Evolutionary conservation across 352 stramenopile genomes (phyloP).

Genomic region (Globisporangium alternatum): DNA sequence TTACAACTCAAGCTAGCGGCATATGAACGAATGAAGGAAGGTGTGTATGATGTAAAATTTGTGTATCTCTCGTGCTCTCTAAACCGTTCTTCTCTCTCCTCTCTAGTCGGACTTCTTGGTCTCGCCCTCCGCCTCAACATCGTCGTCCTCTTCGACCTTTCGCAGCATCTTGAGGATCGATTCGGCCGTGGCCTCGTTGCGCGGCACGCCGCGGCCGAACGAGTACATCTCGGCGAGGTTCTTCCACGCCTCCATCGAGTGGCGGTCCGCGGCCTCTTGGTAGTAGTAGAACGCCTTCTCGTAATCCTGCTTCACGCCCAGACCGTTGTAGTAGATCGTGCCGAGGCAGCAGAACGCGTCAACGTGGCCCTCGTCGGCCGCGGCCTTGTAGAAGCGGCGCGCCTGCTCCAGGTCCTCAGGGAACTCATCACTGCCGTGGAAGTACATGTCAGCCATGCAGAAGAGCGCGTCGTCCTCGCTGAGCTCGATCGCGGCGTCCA

Average conservation of each 20-base stretch:
- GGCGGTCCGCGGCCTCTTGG: constrained; percentile 75
- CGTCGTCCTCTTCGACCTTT: constrained; percentile 14
- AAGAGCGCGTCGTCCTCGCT: constrained; percentile 75
- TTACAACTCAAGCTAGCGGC: background rate
- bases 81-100: background rate
- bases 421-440: constrained; percentile 77
- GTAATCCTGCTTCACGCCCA: constrained; percentile 67
- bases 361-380: constrained; percentile 60
- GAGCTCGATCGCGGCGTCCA: constrained; percentile 59
- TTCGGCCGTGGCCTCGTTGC: constrained; percentile 74
- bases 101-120: constrained; percentile 5
- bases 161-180: constrained; percentile 85
- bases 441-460: constrained; percentile 87
- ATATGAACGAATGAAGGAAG: background rate
- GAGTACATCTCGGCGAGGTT: constrained; percentile 88
- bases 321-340: constrained; percentile 74
- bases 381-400: constrained; percentile 61
- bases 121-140: background rate
- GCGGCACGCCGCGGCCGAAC: constrained; percentile 64
- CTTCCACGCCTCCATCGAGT: constrained; percentile 87
- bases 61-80: background rate
- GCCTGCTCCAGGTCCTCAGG: constrained; percentile 68
- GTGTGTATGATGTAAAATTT: background rate
- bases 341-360: constrained; percentile 82
- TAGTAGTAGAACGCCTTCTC: constrained; percentile 85